Evolutionary conservation across 305 asterid species (phyloP).

Genomic region (Solanum hybrid): DNA sequence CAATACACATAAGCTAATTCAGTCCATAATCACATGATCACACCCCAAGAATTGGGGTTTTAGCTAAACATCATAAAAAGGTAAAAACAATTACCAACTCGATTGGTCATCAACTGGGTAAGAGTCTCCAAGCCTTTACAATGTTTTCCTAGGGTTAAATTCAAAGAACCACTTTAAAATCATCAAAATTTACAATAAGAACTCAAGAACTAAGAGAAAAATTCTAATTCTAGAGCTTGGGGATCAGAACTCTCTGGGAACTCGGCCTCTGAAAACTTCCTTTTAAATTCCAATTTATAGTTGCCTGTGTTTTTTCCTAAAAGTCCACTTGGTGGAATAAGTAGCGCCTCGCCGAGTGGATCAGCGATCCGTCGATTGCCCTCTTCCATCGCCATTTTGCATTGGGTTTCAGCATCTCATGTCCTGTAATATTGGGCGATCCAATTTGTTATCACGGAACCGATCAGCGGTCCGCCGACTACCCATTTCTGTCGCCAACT

Average conservation of each 20-base stretch:
- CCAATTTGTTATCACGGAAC: not conserved
- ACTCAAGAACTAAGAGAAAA: not conserved
- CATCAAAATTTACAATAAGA: not conserved
- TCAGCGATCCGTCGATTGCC: not conserved
- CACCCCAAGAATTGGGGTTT: not conserved
- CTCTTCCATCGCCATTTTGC: not conserved
- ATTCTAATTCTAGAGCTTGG: not conserved
- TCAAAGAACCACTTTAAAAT: not conserved
- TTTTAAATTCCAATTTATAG: not conserved
- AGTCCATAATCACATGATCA: too few species aligned
- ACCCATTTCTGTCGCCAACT: not conserved
- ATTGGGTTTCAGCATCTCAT: not conserved
- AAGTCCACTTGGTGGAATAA: not conserved
- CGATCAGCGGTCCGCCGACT: not conserved
- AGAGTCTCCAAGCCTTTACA: not conserved
- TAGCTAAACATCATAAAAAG: not conserved
- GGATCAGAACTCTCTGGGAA: not conserved
- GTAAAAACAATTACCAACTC: not conserved
- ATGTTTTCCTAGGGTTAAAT: not conserved
- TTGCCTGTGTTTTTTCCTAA: not conserved
- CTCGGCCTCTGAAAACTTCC: not conserved
- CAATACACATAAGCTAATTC: not conserved
- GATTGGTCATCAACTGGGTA: not conserved
- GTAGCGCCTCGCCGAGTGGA: not conserved
- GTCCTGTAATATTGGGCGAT: not conserved